Percentiles rank a stretch among this genome's conserved stretches.
Evolutionary conservation across 352 stramenopile species (phyloP).

Genomic region (Pythium plurisporium): DNA sequence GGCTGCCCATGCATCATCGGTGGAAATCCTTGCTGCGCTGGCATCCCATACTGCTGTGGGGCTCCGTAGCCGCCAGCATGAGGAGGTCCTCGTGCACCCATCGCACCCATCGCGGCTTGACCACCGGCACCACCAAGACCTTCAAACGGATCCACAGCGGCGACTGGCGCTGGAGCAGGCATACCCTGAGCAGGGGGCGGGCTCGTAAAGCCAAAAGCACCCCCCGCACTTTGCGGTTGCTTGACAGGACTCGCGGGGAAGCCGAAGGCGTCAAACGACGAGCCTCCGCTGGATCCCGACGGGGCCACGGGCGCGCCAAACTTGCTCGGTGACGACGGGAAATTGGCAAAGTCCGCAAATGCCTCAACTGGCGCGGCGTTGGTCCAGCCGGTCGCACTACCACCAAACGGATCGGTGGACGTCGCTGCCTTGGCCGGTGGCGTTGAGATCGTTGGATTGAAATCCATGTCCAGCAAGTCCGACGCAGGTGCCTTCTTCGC

Average conservation of each 20-base stretch:
- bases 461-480: constrained; percentile 68
- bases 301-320: constrained; percentile 10
- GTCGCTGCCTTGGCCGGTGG: constrained; percentile 7
- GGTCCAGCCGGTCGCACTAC: constrained; percentile 14
- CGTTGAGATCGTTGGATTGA: constrained; percentile 49
- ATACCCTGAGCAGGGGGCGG: constrained; percentile 6
- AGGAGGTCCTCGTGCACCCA: no score
- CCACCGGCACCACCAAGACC: constrained; percentile 26
- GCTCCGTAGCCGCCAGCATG: constrained; percentile 14
- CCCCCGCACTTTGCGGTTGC: constrained; percentile 8
- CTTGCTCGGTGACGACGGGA: constrained; percentile 31
- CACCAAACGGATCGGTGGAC: constrained; percentile 15
- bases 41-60: constrained; percentile 20
- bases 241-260: constrained; percentile 52
- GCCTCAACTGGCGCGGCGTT: constrained; percentile 19
- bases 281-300: not conserved
- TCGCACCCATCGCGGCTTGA: constrained; percentile 9
- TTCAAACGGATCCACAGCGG: constrained; percentile 47
- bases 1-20: constrained; percentile 11
- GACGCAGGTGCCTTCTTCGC: constrained; percentile 29
- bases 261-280: constrained; percentile 44
- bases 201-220: constrained; percentile 17
- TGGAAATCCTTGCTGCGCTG: constrained; percentile 14
- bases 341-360: constrained; percentile 68
- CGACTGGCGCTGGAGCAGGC: constrained; percentile 10